phyloP scores from a whole-genome alignment of 768 basidiomycete genomes.

The Russula brevipes region DNA sequence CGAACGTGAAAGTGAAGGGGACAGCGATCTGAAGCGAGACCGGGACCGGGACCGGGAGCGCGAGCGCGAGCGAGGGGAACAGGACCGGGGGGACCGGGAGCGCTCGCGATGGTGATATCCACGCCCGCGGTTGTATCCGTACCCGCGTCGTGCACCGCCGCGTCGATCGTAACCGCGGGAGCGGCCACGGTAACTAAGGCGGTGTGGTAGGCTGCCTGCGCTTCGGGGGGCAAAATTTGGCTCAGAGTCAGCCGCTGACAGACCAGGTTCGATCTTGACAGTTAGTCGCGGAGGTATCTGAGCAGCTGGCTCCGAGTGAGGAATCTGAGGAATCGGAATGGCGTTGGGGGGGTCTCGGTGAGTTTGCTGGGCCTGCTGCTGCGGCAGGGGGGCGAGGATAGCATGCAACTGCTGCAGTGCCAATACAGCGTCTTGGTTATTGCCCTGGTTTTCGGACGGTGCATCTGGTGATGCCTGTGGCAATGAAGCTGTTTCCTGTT shows the following conservation, averaged over 20 bases:
- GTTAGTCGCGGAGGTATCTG: background rate
- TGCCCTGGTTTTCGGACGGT: background rate
- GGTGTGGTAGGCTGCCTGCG: background rate
- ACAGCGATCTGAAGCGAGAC: background rate
- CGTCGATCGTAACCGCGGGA: slow-evolving; percentile 9
- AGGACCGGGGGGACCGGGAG: background rate
- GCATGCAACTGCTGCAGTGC: slow-evolving; percentile 4
- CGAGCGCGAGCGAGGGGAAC: background rate
- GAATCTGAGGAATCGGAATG: slow-evolving; percentile 7
- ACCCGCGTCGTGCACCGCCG: background rate
- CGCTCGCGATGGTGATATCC: background rate
- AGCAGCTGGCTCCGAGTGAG: background rate
- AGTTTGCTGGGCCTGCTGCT: background rate
- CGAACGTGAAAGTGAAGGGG: background rate
- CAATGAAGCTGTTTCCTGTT: background rate
- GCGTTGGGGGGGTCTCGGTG: background rate
- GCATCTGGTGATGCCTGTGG: background rate
- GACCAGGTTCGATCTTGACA: background rate
- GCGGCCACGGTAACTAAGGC: background rate
- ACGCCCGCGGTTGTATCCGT: background rate
- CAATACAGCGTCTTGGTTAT: background rate
- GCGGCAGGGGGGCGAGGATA: background rate
- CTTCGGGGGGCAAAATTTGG: background rate
- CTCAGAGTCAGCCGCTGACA: background rate
- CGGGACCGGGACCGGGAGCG: background rate